Conservation (phyloP, 108 stramenopile genomes). For the Pseudonitzschia delicatissima region DNA sequence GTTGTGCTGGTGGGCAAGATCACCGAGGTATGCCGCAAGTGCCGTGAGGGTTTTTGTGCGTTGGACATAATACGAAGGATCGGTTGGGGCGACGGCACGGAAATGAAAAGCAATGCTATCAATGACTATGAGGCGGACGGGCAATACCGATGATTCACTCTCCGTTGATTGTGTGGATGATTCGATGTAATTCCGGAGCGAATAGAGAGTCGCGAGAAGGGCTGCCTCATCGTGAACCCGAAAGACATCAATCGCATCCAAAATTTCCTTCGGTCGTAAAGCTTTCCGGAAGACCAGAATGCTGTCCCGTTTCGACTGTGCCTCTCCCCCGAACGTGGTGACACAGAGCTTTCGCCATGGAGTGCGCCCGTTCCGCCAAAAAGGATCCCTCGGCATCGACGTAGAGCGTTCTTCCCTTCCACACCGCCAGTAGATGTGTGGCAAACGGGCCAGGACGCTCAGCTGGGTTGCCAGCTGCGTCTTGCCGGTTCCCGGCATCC, state of each 20-base stretch:
- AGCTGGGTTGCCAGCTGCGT: constrained; percentile 95
- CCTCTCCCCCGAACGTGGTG: constrained; percentile 23
- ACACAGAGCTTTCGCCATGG: constrained; percentile 72
- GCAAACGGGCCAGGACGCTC: constrained; percentile 82
- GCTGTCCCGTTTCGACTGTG: background rate
- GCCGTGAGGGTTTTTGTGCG: constrained; percentile 66
- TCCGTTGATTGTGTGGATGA: constrained; percentile 12
- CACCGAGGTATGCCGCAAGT: constrained; percentile 67
- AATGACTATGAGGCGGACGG: constrained; percentile 79
- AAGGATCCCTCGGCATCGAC: constrained; percentile 96
- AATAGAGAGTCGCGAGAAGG: constrained; percentile 78
- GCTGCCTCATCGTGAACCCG: constrained; percentile 86
- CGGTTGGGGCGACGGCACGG: constrained; percentile 43
- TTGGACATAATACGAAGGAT: constrained; percentile 35
- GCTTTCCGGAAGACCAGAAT: constrained; percentile 30
- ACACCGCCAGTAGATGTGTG: constrained; percentile 83
- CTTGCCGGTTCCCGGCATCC: constrained; percentile 92
- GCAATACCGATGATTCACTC: constrained; percentile 1
- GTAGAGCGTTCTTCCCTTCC: constrained; percentile 75
- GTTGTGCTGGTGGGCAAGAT: constrained; percentile 60
- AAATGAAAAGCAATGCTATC: constrained; percentile 96
- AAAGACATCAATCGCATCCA: constrained; percentile 88
- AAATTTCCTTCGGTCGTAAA: constrained; percentile 56
- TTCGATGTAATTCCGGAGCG: constrained; percentile 47
- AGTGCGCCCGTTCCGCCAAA: constrained; percentile 63